Conservation (phyloP, 2,329 filamentous ascomycete genomes). For the Parascedosporium putredinis region DNA sequence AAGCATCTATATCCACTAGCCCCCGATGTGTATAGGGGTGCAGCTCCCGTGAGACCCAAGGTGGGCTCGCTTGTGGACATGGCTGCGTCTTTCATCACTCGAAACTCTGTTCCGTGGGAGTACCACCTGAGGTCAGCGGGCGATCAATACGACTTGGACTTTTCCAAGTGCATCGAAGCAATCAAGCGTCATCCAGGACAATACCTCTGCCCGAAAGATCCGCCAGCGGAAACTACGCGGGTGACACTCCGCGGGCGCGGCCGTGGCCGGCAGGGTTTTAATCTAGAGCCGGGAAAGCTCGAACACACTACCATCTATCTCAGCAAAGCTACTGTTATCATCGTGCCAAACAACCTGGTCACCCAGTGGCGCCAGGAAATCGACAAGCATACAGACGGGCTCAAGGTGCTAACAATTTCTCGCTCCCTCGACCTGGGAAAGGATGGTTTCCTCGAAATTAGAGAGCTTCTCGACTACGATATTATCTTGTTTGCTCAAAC, state of each 20-base stretch:
- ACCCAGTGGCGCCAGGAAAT: slow-evolving; percentile 81
- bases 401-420: slow-evolving; percentile 53
- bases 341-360: slow-evolving; percentile 75
- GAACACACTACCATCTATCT: slow-evolving; percentile 40
- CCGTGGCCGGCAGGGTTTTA: not conserved
- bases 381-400: slow-evolving; percentile 57
- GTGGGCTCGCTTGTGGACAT: slow-evolving; percentile 63
- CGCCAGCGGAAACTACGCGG: slow-evolving; percentile 22
- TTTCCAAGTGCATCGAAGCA: slow-evolving; percentile 41
- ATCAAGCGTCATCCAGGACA: slow-evolving; percentile 47
- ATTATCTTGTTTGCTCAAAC: slow-evolving; percentile 67
- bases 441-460: slow-evolving; percentile 40
- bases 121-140: slow-evolving; percentile 45
- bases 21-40: slow-evolving; percentile 47
- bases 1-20: slow-evolving; percentile 55
- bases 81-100: slow-evolving; percentile 59
- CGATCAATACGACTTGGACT: slow-evolving; percentile 34
- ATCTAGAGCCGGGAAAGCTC: not conserved
- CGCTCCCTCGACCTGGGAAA: slow-evolving; percentile 30
- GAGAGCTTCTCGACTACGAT: slow-evolving; percentile 57
- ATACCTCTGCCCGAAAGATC: slow-evolving; percentile 40
- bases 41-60: slow-evolving; percentile 27
- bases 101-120: slow-evolving; percentile 61
- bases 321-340: slow-evolving; percentile 60
- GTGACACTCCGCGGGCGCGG: slow-evolving; percentile 2